phyloP scores from a whole-genome alignment of 2,329 filamentous ascomycete genomes.

The Sporothrix sp. region DNA sequence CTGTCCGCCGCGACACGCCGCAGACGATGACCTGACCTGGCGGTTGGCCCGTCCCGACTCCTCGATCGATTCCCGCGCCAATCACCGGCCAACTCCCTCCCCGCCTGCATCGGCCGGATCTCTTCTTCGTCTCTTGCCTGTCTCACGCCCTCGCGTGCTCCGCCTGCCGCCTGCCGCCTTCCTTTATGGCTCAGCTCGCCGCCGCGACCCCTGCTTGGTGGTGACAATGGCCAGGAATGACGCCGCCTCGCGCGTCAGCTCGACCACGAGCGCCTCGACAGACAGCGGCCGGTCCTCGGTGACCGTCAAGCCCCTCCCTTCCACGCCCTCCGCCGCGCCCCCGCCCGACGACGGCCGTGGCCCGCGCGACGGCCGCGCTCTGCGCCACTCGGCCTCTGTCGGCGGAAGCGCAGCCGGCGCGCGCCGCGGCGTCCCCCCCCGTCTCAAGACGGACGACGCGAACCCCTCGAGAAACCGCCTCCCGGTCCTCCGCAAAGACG shows the following conservation, averaged over 20 bases:
- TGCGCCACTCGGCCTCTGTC: constrained; percentile 9
- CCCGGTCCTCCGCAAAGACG: constrained; percentile 25
- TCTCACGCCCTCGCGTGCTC: no score
- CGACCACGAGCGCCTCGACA: constrained; percentile 54
- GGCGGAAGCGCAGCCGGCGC: no score
- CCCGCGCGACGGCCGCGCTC: constrained; percentile 2
- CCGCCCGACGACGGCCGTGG: no score
- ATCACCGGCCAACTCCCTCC: neutral
- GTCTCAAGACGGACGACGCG: constrained; percentile 46
- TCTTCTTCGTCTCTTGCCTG: neutral
- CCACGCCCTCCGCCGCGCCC: constrained; percentile 8
- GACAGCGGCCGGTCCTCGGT: constrained; percentile 57
- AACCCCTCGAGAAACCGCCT: constrained; percentile 15
- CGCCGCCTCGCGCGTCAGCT: constrained; percentile 53
- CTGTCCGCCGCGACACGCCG: neutral
- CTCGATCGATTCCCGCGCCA: neutral
- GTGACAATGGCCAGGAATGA: constrained; percentile 61
- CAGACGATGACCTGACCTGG: neutral
- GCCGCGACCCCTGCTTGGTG: constrained; percentile 18
- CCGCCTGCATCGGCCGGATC: neutral
- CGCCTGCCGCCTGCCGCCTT: neutral
- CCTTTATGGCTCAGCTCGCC: constrained; percentile 17
- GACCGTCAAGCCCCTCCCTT: constrained; percentile 42
- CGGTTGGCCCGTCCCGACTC: neutral
- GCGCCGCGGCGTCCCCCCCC: constrained; percentile 33